Percentiles rank a stretch among this genome's conserved stretches.
Conservation (phyloP, 75 land plant species). For the Pseudotsuga menziesii region DNA sequence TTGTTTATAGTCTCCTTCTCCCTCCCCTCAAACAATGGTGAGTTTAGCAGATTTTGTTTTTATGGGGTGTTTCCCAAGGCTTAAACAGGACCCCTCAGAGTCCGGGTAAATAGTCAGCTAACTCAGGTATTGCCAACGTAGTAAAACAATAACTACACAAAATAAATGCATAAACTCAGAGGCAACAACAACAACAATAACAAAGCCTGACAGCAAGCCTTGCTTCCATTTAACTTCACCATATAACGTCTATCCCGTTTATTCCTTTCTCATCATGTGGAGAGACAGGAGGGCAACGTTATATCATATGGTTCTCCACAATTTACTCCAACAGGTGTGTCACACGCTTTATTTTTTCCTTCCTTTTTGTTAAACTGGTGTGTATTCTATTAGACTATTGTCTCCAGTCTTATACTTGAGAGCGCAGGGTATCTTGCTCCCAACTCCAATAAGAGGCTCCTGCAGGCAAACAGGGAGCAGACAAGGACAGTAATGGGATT, state of each 20-base stretch:
- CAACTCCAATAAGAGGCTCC: no score
- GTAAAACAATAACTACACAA: neutral
- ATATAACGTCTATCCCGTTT: neutral
- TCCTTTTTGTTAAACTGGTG: neutral
- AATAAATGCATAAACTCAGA: neutral
- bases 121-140: neutral
- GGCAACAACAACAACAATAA: neutral
- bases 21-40: constrained; percentile 12
- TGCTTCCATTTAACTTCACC: neutral
- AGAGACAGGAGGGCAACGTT: no score
- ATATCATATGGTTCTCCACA: neutral
- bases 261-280: neutral
- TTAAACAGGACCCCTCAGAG: neutral
- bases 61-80: constrained; percentile 7
- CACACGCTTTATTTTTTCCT: neutral
- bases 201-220: neutral
- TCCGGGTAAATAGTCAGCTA: neutral
- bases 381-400: neutral
- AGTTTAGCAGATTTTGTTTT: neutral
- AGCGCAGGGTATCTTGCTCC: no score
- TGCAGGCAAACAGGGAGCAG: neutral
- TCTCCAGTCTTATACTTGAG: no score
- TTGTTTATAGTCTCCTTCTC: constrained; percentile 1
- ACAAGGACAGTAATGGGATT: constrained; percentile 3
- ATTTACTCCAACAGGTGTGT: neutral